phyloP scores from a whole-genome alignment of 805 yeast genomes.

The Ogataea wickerhamii region DNA sequence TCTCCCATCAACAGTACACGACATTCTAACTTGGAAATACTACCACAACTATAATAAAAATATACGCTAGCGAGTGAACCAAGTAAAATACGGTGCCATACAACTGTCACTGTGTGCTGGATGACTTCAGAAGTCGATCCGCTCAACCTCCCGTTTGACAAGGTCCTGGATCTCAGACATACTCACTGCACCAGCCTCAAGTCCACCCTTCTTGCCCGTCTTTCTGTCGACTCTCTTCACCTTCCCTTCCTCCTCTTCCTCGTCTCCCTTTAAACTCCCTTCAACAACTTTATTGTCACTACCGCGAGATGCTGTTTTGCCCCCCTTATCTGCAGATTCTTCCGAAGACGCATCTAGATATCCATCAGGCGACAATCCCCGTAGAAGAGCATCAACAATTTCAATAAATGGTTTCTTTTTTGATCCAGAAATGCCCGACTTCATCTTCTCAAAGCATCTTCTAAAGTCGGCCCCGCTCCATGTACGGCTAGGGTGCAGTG shows the following conservation, averaged over 20 bases:
- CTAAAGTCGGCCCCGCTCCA: slow-evolving; percentile 65
- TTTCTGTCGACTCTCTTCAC: background rate
- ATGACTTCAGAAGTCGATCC: slow-evolving; percentile 13
- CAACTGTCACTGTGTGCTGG: too few relatives aligned
- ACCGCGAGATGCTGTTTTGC: background rate
- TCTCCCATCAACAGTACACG: too few relatives aligned
- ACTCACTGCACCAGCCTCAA: slow-evolving; percentile 8
- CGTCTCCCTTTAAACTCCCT: background rate
- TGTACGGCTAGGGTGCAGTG: slow-evolving; percentile 37
- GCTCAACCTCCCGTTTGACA: slow-evolving; percentile 19
- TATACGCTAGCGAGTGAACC: too few relatives aligned
- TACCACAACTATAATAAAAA: too few relatives aligned
- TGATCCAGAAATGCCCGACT: slow-evolving; percentile 46
- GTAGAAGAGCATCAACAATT: slow-evolving; percentile 26
- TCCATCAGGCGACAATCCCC: slow-evolving; percentile 8
- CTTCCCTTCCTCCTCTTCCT: background rate
- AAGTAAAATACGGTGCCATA: too few relatives aligned
- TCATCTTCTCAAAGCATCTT: slow-evolving; percentile 59
- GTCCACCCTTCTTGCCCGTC: slow-evolving; percentile 1
- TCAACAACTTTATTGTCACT: background rate
- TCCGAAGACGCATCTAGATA: slow-evolving; percentile 1
- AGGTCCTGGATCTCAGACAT: slow-evolving; percentile 18
- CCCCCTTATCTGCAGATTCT: background rate
- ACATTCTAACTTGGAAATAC: too few relatives aligned
- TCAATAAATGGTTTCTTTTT: slow-evolving; percentile 37